Base-by-base conservation (phyloP, 768 basidiomycete genomes). In the Kwoniella bestiolae region DNA sequence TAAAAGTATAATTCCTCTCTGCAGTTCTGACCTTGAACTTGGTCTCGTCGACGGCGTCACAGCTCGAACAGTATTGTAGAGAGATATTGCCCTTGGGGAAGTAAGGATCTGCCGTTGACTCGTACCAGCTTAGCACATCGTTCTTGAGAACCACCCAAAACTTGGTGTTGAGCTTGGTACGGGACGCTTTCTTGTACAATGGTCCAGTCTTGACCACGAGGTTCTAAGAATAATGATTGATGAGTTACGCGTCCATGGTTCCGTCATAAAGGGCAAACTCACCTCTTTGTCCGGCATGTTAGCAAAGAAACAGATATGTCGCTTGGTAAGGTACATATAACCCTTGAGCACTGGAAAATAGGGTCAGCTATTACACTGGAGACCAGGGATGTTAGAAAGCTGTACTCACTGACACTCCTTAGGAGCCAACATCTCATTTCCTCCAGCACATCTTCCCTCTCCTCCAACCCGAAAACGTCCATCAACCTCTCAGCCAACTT, bases 91-190 rank as follows among this genome's bases (percentile, higher is more conserved):
- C 96, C 70, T 94, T 91, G 11, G 94, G 91, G 80, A 99, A 99
- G 82, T 99, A 99, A 1, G 94, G 95, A 73, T 99, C 94, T 62
- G 92, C 89, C 61, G 94, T 92, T 6, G 91, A 92, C 68, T 92
- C 91, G 80, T 92, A 98, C 96, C 96, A 99, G 18, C 92, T 94
- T 28, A 99, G 84, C 0, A 92, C 91, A 74, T 94, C 93, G 67
- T 97, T 95, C 86, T 92, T 94, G 53, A 99, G 85, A 1, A 95
- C 86, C 72, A 97, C 94, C 96, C 96, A 98, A 79, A 93, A 92
- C 78, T 90, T 93, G 72, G 90, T 88, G 89, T 91, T 94, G 23
- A 92, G 87, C 74, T 92, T 95, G 8, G 92, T 94, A 59, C 91
- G 86, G 60, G 89, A 88, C 0, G 92, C 87, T 76, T 89, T 92